Evolutionary conservation across 1,284 basidiomycete species (phyloP), one percentile per base, ranked within the genome.

Genomic region (Fomitiporia mediterranea): DNA sequence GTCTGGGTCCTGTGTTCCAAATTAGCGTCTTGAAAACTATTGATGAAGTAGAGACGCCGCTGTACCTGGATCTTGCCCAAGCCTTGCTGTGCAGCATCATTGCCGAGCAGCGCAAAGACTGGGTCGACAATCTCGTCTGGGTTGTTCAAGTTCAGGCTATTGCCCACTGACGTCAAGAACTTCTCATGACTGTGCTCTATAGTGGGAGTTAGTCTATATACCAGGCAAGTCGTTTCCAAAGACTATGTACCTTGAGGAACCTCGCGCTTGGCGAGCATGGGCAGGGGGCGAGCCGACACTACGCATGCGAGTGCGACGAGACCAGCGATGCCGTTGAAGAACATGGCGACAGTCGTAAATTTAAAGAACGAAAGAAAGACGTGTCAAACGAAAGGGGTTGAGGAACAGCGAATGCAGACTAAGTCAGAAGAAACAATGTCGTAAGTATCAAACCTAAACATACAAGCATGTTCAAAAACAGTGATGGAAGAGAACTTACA

Each of bases 161-260:
- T 64, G 30, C 75, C 70, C 47, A 84, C 80, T 50, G 77, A 68
- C 4, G 73, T 74, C 56, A 86, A 66, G 68, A 82, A 77, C 49
- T 71, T 68, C 61, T 84, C 77, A 66, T 86, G 84, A 27, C 82
- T 83, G 70, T 85, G 83, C 68, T 86, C 83, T 83, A 61, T n/a
- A 28, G n/a, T n/a, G 15, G 39, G 38, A 32, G 11, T 48, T 23
- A 43, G 46, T 6, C 23, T n/a, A n/a, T n/a, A n/a, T n/a, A n/a
- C n/a, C n/a, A n/a, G n/a, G n/a, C n/a, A n/a, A n/a, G n/a, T 9
- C 23, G 27, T 30, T 9, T 49, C 8, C 17, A 30, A 44, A 46
- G 49, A 39, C 21, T 42, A 19, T 17, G 11, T 34, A 82, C 83
- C 83, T 74, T 85, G 84, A 42, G 84, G 83, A 39, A 85, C 84